These are phyloP conservation scores for Coemansia reversa DNA, from an alignment of 192 early-diverging fungal genomes.

Conservation along the genomic window DNA sequence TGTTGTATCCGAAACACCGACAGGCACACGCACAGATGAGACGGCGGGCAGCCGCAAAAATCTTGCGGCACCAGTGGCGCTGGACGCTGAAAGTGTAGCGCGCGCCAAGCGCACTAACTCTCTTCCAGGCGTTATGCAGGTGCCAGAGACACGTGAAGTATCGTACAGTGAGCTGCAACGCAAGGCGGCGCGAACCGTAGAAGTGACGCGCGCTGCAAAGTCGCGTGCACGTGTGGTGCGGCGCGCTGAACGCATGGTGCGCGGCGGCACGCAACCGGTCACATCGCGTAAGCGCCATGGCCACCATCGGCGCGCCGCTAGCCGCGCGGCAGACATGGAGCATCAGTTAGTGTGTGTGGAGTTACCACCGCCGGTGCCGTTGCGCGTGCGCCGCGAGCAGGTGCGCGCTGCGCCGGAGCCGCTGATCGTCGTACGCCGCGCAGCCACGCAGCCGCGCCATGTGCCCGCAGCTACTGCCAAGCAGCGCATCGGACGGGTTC, in stretches of 20 bases:
- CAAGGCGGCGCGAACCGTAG: conserved; percentile 32
- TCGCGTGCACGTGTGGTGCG: conserved; percentile 34
- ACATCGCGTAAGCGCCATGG: conserved; percentile 13
- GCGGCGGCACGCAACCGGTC: conserved; percentile 26
- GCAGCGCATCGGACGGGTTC: conserved; percentile 41
- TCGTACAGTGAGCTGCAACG: conserved; percentile 50
- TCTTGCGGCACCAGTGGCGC: conserved; percentile 10
- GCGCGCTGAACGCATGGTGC: conserved; percentile 50
- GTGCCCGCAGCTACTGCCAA: conserved; percentile 17
- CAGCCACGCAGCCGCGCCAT: not conserved
- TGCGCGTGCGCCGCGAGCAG: conserved; percentile 52
- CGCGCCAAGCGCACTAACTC: conserved; percentile 53
- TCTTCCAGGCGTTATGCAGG: conserved; percentile 46
- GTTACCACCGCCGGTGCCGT: conserved; percentile 55
- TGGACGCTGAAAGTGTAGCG: conserved; percentile 25
- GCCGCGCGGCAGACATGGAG: conserved; percentile 48
- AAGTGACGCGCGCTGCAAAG: conserved; percentile 19
- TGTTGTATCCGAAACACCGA: conserved; percentile 46
- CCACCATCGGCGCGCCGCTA: conserved; percentile 37
- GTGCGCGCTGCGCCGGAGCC: conserved; percentile 40
- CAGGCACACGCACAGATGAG: conserved; percentile 14
- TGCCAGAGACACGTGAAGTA: conserved; percentile 53
- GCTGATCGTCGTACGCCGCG: conserved; percentile 49
- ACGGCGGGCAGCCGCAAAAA: conserved; percentile 10
- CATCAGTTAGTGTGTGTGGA: conserved; percentile 44